phyloP scores from a whole-genome alignment of 2,329 filamentous ascomycete genomes.

The Phyllosticta paracitricarpa region DNA sequence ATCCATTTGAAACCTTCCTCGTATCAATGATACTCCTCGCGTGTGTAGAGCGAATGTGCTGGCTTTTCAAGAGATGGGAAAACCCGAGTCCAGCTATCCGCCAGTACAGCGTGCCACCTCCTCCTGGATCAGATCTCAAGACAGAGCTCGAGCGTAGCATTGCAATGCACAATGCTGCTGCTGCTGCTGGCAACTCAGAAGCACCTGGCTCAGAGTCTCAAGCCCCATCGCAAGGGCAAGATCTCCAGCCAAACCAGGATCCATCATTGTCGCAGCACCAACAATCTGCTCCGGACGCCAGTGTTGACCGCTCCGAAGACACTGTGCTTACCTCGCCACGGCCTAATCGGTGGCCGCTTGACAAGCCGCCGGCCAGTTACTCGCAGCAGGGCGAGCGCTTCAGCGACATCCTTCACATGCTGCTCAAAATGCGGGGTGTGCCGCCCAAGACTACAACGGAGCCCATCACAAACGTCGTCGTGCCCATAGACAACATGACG shows the following conservation, averaged over 20 bases:
- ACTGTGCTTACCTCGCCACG: slow-evolving; percentile 6
- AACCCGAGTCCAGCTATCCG: slow-evolving; percentile 12
- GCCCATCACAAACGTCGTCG: slow-evolving; percentile 24
- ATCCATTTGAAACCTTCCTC: slow-evolving; percentile 50
- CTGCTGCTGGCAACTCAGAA: neutral
- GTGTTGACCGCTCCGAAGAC: neutral
- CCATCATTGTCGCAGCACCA: neutral
- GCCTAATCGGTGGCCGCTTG: slow-evolving; percentile 40
- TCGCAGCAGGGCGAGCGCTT: slow-evolving; percentile 49
- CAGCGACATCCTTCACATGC: slow-evolving; percentile 46
- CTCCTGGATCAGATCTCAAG: neutral
- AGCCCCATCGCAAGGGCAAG: neutral
- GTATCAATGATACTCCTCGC: slow-evolving; percentile 48
- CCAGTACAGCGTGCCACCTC: slow-evolving; percentile 14
- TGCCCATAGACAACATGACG: slow-evolving; percentile 12
- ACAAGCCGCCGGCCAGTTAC: slow-evolving; percentile 42
- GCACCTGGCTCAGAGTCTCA: neutral
- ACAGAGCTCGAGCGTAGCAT: slow-evolving; percentile 6
- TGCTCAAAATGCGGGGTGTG: slow-evolving; percentile 47
- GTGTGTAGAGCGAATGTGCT: slow-evolving; percentile 50
- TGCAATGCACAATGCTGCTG: slow-evolving; percentile 1
- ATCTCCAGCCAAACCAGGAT: neutral
- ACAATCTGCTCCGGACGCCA: neutral
- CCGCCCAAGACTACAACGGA: slow-evolving; percentile 29
- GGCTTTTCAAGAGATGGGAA: slow-evolving; percentile 47